Evolutionary conservation across 208 protist species (phyloP), one percentile per base, ranked within the genome.

Genomic region (Leishmania gerbilli): DNA sequence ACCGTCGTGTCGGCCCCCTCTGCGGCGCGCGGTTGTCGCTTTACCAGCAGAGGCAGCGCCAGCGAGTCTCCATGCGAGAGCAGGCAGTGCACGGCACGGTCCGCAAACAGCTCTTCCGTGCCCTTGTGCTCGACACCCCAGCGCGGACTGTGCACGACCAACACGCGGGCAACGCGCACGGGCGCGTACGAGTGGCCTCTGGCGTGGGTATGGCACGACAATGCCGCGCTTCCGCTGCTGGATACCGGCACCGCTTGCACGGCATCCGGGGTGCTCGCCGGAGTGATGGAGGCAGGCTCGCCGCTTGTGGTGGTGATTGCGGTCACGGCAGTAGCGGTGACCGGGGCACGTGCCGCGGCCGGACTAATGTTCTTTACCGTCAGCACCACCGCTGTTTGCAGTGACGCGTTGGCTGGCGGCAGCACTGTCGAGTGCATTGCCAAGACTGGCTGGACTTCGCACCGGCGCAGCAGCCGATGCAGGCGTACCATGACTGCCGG

Each of bases 381-480:
- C 24, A 97, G 42, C 58, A 92, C 80, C 3, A 87, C 87, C 11
- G 90, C 88, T 21, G 83, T 80, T 40, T 81, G 85, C 75, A 93
- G 60, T 0, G 84, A 88, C 0, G 84, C 77, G 77, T 92, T 93
- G 3, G 82, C 71, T 15, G 94, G 92, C 47, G 92, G 88, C 47
- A 97, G 75, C 27, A 95, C 89, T 53, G 87, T 95, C 4, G 90
- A 91, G 77, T 90, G 90, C 79, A 95, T 83, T 17, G 84, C 71
- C 56, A 97, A 56, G 58, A 90, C 69, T 40, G 92, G 91, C 69
- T 86, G 88, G 67, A 97, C 94, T n/a, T 89, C 83, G 53, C 93
- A 79, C 55, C 87, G 87, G 49, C 94, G 90, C 34, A 95, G 79
- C 74, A 95, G 80, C n/a, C 94, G 92, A 78, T 97, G 94, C 21